phyloP scores from a whole-genome alignment of 352 stramenopile genomes.

The Nothophytophthora sp. region DNA sequence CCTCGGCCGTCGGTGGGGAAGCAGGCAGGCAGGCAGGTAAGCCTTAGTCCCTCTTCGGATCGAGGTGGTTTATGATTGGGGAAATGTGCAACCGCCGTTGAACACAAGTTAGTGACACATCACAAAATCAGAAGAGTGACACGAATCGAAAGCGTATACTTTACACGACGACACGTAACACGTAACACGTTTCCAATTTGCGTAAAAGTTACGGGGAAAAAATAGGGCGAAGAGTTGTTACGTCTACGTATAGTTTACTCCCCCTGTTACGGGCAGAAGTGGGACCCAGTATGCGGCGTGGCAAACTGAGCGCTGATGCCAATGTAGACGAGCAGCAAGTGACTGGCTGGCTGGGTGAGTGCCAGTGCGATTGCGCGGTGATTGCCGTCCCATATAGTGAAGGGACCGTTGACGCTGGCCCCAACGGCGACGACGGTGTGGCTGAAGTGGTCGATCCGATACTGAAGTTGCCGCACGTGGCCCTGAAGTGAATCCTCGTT shows the following conservation, averaged over 20 bases:
- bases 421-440: constrained; percentile 29
- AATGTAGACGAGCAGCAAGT: constrained; percentile 27
- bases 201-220: too few relatives aligned
- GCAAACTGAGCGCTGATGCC: constrained; percentile 24
- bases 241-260: too few relatives aligned
- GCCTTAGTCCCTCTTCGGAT: constrained; percentile 30
- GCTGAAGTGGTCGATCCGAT: constrained; percentile 27
- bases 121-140: constrained; percentile 10
- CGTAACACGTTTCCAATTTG: too few relatives aligned
- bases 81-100: constrained; percentile 9
- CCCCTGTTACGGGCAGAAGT: constrained; percentile 29
- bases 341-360: constrained; percentile 8
- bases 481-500: constrained; percentile 7
- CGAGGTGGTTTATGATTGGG: constrained; percentile 6
- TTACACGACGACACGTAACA: too few relatives aligned
- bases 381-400: constrained; percentile 43
- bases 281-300: constrained; percentile 15
- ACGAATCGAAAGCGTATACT: too few relatives aligned
- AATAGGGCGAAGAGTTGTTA: too few relatives aligned
- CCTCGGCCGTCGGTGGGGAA: constrained; percentile 14
- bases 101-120: constrained; percentile 3
- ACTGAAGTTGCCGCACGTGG: constrained; percentile 25
- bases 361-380: constrained; percentile 31
- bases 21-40: background rate
- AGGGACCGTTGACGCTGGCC: constrained; percentile 20